Base-by-base conservation (phyloP, 1,139 yeast species). In the Magnusiomyces fungicola region DNA sequence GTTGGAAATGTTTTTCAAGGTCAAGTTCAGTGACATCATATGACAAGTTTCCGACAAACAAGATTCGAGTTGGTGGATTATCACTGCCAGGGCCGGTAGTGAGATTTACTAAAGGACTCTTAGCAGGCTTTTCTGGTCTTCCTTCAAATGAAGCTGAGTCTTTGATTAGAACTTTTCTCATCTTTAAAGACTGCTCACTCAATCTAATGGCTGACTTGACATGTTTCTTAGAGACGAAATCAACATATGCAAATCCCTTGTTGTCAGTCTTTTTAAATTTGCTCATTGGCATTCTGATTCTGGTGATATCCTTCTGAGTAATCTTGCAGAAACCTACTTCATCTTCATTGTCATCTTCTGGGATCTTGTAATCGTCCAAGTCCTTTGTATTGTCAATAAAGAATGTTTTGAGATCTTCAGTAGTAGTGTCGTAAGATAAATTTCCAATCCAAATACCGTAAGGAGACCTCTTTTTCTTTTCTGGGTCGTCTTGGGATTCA, bases 391-490 rank as follows among this genome's bases (percentile, higher is more conserved):
- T 85, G 10, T 78, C 74, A 2, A 75, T 69, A 9, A 92, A 69
- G 56, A 84, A 89, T 50, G 82, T 73, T 12, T 72, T 70, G 23
- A 92, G 64, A 55, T 89, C 95, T 38, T 85, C 94, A 58, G 77
- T 80, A 1, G 82, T 75, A 5, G 97, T 89, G 50, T 86, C 94
- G 60, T 84, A 94, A 0, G 96, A 76, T 57, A 94, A 68, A 64
- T 92, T 94, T 45, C 98, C 98, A 43, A 92, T 78, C 98, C 98
- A 92, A 24, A 89, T 94, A 43, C 95, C 95, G 60, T 71, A 80
- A 50, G 75, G 77, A 2, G 83, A 74, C 57, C 74, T 75, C 58
- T 64, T 69, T 43, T 53, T 55, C 38, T 43, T 52, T 45, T 36
- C 50, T 44, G 51, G 51, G 43, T 52, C 50, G 44, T 56, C 52